Evolutionary conservation across 306 rosid species (phyloP), one percentile per base, ranked within the genome.

Genomic region (Luffa acutangula): DNA sequence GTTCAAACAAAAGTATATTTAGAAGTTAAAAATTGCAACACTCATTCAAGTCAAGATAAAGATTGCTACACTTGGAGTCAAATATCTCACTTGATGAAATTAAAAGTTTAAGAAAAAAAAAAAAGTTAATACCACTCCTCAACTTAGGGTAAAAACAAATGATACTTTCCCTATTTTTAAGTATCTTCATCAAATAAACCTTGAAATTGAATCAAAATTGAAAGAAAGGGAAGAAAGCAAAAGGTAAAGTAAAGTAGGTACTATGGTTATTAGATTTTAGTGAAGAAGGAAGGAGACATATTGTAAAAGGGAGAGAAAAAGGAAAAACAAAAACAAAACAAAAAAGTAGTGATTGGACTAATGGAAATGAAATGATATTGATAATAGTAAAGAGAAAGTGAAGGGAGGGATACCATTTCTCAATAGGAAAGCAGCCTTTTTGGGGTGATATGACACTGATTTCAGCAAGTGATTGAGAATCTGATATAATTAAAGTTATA

Each of bases 391-490:
- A 71, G 20, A 71, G 76, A 71, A 67, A 67, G 74, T 66, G 75
- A 67, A 67, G 52, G 52, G 25, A 25, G 34, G 75, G 45, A 67
- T 42, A 42, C 36, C 54, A 42, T 41, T 69, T 43, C 53, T 71
- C 20, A 10, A 71, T 45, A 45, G 39, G 9, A 71, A 71, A 49
- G 13, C 77, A 73, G 59, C 25, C 77, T 73, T 73, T 72, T 72
- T 21, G 54, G 25, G 57, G 4, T 48, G 77, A 72, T 46, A 72
- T 72, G 58, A 72, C 77, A 72, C 77, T 72, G 77, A 46, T 45
- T 72, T 73, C 77, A 73, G 77, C 42, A 72, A 72, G 77, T 72
- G 76, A 71, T 37, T 20, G 76, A 72, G 58, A 72, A 72, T 72
- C 42, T 72, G 77, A 73, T 46, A 73, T 73, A 49, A 73, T 73